These are phyloP conservation scores for Entomortierella parvispora DNA, from an alignment of 192 early-diverging fungal genomes.

Conservation along the genomic window DNA sequence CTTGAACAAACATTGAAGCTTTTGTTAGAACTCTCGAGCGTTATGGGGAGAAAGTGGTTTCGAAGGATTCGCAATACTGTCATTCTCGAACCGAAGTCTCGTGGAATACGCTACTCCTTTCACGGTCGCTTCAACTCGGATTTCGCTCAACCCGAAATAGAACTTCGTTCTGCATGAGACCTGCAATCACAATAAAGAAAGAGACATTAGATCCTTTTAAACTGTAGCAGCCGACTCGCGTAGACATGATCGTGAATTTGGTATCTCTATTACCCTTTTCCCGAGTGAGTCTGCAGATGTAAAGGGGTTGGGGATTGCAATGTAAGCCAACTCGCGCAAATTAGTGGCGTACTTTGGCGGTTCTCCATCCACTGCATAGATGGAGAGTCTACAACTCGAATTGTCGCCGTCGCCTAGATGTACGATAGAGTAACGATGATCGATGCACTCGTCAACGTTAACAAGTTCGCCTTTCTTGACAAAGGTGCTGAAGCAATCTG, in stretches of 20 bases:
- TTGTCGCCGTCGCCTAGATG: background rate
- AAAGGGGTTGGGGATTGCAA: conserved; percentile 14
- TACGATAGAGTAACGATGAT: background rate
- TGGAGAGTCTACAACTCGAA: background rate
- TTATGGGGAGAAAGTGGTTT: background rate
- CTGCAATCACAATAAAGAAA: background rate
- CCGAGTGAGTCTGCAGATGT: background rate
- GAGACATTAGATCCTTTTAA: background rate
- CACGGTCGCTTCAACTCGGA: conserved; percentile 3
- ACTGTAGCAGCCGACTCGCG: background rate
- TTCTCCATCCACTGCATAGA: conserved; percentile 24
- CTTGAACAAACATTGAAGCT: no score
- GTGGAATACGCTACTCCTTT: conserved; percentile 6
- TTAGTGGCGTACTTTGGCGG: conserved; percentile 16
- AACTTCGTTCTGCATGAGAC: background rate
- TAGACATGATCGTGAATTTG: background rate
- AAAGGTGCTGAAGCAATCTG: conserved; percentile 19
- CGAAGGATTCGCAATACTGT: background rate
- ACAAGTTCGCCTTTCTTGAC: conserved; percentile 18
- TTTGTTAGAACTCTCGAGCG: conserved; percentile 7
- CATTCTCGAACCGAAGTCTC: conserved; percentile 16
- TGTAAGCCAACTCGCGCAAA: background rate
- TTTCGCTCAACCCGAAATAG: conserved; percentile 23
- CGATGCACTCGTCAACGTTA: conserved; percentile 22
- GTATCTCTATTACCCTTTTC: background rate